phyloP scores from a whole-genome alignment of 2,329 filamentous ascomycete species.

The Dendrostoma leiphaemia region DNA sequence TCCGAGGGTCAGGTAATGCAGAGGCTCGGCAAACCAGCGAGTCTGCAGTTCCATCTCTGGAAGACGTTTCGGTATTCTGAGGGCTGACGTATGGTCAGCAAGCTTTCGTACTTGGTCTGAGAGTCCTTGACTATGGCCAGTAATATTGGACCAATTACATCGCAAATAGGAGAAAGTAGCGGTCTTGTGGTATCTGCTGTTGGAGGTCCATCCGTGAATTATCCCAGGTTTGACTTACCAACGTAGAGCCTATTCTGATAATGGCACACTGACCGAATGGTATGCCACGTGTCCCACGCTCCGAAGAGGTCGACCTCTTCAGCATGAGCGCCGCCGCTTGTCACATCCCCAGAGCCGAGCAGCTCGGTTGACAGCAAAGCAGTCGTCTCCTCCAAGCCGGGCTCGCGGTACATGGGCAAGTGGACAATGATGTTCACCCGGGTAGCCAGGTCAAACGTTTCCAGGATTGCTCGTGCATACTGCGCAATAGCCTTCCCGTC shows the following conservation, averaged over 20 bases:
- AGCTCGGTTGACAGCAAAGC: slow-evolving; percentile 48
- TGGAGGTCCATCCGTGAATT: too few relatives aligned
- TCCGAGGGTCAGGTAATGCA: slow-evolving; percentile 59
- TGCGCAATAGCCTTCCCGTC: slow-evolving; percentile 59
- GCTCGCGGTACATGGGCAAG: slow-evolving; percentile 78
- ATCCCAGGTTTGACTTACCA: too few relatives aligned
- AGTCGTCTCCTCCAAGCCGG: slow-evolving; percentile 52
- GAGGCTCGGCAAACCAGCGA: slow-evolving; percentile 68
- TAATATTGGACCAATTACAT: too few relatives aligned
- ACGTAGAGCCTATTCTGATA: slow-evolving; percentile 80
- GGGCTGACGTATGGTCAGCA: slow-evolving; percentile 29
- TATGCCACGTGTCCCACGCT: slow-evolving; percentile 92
- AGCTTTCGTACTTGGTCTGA: too few relatives aligned
- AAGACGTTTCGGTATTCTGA: slow-evolving; percentile 57
- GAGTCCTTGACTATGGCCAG: too few relatives aligned
- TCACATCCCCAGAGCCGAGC: slow-evolving; percentile 32
- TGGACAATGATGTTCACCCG: slow-evolving; percentile 80
- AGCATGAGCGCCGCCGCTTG: slow-evolving; percentile 20
- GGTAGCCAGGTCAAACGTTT: slow-evolving; percentile 70
- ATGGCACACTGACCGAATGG: slow-evolving; percentile 79
- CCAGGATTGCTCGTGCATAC: slow-evolving; percentile 81
- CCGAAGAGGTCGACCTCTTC: slow-evolving; percentile 68
- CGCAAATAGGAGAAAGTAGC: too few relatives aligned
- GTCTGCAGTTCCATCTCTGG: slow-evolving; percentile 61
- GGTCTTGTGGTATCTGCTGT: too few relatives aligned